Evolutionary conservation across 305 asterid genomes (phyloP), one percentile per base, ranked within the genome.

Genomic region (Coffea humblotiana): DNA sequence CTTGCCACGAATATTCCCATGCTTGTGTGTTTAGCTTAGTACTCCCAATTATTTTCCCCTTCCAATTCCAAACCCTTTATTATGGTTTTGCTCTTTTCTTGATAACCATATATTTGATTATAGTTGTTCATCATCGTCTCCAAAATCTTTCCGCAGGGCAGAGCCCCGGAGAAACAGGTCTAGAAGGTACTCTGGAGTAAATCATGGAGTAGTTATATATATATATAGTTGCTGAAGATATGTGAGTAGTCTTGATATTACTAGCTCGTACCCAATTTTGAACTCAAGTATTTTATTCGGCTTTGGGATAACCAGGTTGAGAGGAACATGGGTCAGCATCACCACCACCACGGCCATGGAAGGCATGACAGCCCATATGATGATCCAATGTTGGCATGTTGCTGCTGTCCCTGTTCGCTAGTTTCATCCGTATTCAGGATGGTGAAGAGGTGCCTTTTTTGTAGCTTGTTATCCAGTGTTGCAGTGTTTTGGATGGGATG

Each of bases 401-500:
- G 85, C 37, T 88, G 90, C 80, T 81, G 92, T 84, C 96, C 90
- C 21, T 83, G 97, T 79, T 71, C 83, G 77, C 6, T 82, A 11
- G 83, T 90, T 19, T 79, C 89, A 8, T 88, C 86, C 6, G 54
- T 76, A 0, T 84, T 87, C 27, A 82, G 86, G 56, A 54, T 76
- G 77, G 72, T 85, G 4, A 77, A 87, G 72, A 86, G 92, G 80
- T 90, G 95, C 81, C 0, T 89, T 71, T 71, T 90, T 88, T 71
- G 94, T 84, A 14, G 90, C 89, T 15, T 90, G 87, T 72, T 90
- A 84, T 79, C 97, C 93, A 40, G 84, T 92, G 56, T 70, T 92
- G 90, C 97, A 88, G 82, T 92, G 98, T 76, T 88, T 90, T 80
- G 92, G 93, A 45, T 88, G 82, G 90, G 96, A 92, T 83, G 90